phyloP scores from a whole-genome alignment of 2,329 filamentous ascomycete species.

The Fusarium sp. region DNA sequence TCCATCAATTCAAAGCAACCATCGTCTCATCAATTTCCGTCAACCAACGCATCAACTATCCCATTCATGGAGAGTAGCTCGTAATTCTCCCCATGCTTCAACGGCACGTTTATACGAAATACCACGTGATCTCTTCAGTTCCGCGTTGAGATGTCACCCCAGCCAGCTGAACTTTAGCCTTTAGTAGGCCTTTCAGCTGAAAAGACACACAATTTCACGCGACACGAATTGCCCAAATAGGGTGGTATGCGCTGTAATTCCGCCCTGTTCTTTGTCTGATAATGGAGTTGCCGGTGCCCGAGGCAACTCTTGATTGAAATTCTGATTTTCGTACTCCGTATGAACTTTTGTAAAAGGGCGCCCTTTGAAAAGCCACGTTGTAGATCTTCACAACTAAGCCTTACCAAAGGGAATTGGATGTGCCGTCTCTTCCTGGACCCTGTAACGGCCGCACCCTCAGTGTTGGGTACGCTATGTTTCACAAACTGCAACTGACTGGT shows the following conservation, averaged over 20 bases:
- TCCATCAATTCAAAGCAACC: neutral
- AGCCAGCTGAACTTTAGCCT: constrained; percentile 23
- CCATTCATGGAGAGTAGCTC: constrained; percentile 12
- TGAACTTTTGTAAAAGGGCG: neutral
- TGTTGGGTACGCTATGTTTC: constrained; percentile 17
- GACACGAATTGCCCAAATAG: constrained; percentile 40
- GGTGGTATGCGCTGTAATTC: constrained; percentile 25
- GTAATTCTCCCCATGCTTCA: neutral
- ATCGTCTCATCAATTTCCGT: constrained; percentile 12
- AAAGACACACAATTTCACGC: constrained; percentile 2
- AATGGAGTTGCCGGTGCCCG: constrained; percentile 2
- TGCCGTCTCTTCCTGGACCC: constrained; percentile 8
- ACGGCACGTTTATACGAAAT: neutral
- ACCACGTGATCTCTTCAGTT: constrained; percentile 7
- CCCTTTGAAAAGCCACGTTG: constrained; percentile 1
- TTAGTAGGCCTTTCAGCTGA: constrained; percentile 26
- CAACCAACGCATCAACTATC: constrained; percentile 1
- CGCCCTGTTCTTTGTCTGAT: constrained; percentile 12
- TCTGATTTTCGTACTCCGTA: neutral
- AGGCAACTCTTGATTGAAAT: neutral
- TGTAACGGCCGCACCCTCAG: constrained; percentile 9
- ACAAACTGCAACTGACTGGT: neutral
- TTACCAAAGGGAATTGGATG: constrained; percentile 3
- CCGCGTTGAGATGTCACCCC: neutral
- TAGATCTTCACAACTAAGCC: constrained; percentile 9